phyloP scores from a whole-genome alignment of 129 eudicot genomes.

The Centrapalus pauciflorus region DNA sequence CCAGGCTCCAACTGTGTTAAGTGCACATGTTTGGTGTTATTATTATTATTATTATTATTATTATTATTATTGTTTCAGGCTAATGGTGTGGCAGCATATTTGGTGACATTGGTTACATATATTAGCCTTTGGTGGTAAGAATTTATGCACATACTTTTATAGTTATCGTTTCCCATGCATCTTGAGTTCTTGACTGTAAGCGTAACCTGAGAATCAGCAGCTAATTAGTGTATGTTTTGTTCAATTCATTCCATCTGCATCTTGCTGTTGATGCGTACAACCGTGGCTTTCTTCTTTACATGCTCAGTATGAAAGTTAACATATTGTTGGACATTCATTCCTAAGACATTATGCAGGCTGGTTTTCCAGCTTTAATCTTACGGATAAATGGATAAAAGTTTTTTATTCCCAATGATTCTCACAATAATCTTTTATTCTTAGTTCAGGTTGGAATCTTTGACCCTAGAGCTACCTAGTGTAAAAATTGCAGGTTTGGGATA shows the following conservation, averaged over 20 bases:
- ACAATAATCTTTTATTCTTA: not conserved
- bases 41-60: too few relatives aligned
- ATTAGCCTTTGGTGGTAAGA: constrained; percentile 93
- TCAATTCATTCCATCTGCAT: not conserved
- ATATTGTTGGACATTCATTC: not conserved
- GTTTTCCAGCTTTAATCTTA: not conserved
- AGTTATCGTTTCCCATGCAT: not conserved
- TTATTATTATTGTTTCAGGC: constrained; percentile 53
- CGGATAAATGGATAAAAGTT: constrained; percentile 1
- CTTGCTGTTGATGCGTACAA: not conserved
- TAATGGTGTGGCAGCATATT: constrained; percentile 85
- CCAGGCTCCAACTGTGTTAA: not conserved
- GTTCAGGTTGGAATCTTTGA: not conserved
- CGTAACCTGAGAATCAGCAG: not conserved
- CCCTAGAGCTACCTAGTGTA: not conserved
- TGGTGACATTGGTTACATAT: constrained; percentile 75
- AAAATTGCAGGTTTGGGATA: constrained; percentile 73
- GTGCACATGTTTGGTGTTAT: constrained; percentile 7
- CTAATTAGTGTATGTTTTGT: not conserved
- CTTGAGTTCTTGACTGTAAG: not conserved
- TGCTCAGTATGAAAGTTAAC: not conserved
- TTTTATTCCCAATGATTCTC: not conserved
- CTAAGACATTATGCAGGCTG: not conserved
- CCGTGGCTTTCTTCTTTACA: not conserved
- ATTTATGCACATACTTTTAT: not conserved